phyloP scores from a whole-genome alignment of 2,329 filamentous ascomycete genomes.

The Aspergillus sp. region DNA sequence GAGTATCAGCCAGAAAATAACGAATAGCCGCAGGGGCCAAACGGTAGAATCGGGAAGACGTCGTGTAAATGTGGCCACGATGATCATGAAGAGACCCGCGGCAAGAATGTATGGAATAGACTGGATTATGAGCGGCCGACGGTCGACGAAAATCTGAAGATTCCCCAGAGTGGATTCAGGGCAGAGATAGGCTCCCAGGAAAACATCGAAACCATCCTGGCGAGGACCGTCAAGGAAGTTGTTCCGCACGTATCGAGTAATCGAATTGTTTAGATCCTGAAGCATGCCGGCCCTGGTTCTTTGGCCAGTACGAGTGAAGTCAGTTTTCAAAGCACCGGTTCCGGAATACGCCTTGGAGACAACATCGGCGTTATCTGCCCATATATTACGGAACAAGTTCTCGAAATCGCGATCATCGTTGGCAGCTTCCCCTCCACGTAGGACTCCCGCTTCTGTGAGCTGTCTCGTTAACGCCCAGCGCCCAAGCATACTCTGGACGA shows the following conservation, averaged over 20 bases:
- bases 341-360: slow-evolving; percentile 92
- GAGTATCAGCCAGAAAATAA: slow-evolving; percentile 72
- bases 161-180: slow-evolving; percentile 69
- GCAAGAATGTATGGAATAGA: slow-evolving; percentile 88
- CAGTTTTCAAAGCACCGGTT: slow-evolving; percentile 95
- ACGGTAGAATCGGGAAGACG: slow-evolving; percentile 70
- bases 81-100: slow-evolving; percentile 79
- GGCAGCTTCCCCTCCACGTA: slow-evolving; percentile 73
- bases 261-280: slow-evolving; percentile 82
- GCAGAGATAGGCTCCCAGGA: slow-evolving; percentile 82
- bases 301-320: slow-evolving; percentile 90
- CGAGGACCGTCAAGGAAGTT: slow-evolving; percentile 93
- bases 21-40: slow-evolving; percentile 79
- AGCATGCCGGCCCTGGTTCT: slow-evolving; percentile 82
- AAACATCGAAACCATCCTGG: slow-evolving; percentile 94
- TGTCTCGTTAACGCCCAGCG: slow-evolving; percentile 86
- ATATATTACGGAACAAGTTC: slow-evolving; percentile 90
- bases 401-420: slow-evolving; percentile 81
- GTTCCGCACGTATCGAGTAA: slow-evolving; percentile 87
- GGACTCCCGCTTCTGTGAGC: slow-evolving; percentile 78
- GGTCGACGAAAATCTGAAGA: slow-evolving; percentile 76
- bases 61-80: slow-evolving; percentile 72
- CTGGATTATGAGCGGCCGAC: slow-evolving; percentile 82
- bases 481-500: slow-evolving; percentile 95
- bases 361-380: slow-evolving; percentile 97